phyloP scores from a whole-genome alignment of 176 grass and related monocot species.

The Phyllostachys edulis region DNA sequence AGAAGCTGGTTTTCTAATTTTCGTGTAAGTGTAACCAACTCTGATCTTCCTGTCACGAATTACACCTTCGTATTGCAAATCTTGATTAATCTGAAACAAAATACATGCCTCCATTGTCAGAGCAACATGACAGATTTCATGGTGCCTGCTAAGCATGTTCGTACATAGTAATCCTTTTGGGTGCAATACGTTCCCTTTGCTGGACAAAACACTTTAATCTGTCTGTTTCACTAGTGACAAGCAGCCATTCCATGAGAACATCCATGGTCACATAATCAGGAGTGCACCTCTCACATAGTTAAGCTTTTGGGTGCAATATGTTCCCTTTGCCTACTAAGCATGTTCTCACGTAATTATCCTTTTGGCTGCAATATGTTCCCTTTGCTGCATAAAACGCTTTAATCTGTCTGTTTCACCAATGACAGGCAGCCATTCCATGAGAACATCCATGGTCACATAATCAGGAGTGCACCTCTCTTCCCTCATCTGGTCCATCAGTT shows the following conservation, averaged over 20 bases:
- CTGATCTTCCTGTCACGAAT: not conserved
- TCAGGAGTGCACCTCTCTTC: slow-evolving; percentile 64
- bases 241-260: slow-evolving; percentile 66
- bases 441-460: slow-evolving; percentile 67
- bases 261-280: slow-evolving; percentile 70
- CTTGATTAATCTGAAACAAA: not conserved
- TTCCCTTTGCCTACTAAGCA: not conserved
- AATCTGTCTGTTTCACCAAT: slow-evolving; percentile 68
- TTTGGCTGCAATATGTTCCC: not conserved
- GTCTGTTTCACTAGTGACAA: slow-evolving; percentile 58
- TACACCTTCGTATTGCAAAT: not conserved
- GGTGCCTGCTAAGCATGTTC: not conserved
- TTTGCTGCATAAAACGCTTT: slow-evolving; percentile 46
- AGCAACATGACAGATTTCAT: not conserved
- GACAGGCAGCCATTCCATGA: slow-evolving; percentile 62
- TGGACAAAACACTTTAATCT: slow-evolving; percentile 55
- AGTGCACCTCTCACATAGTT: slow-evolving; percentile 35
- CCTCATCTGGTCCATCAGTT: slow-evolving; percentile 70
- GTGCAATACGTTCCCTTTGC: not conserved
- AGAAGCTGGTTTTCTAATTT: slow-evolving; percentile 15
- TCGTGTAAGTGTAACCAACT: not conserved
- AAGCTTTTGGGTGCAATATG: no score
- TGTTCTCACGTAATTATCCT: not conserved
- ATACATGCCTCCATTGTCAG: not conserved
- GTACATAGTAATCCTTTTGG: not conserved